Percentiles rank a stretch among this genome's conserved stretches.
Conservation (phyloP, 1,284 basidiomycete genomes). For the Phellopilus nigrolimitatus region DNA sequence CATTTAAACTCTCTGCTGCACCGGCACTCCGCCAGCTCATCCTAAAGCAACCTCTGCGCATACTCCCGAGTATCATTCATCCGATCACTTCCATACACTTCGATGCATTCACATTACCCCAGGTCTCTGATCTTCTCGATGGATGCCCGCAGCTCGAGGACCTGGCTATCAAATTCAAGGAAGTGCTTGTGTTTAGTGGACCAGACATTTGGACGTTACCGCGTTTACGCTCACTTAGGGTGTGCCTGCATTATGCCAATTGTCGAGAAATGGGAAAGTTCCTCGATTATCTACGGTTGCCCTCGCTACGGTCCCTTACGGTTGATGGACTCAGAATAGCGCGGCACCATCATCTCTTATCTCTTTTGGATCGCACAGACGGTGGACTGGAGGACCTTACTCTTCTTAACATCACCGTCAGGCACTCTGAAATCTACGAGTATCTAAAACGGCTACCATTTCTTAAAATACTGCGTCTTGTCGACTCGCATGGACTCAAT, state of each 20-base stretch:
- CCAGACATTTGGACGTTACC: conserved; percentile 11
- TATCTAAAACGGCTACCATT: conserved; percentile 10
- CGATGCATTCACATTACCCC: conserved; percentile 8
- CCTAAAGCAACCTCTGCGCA: conserved; percentile 6
- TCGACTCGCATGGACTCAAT: conserved; percentile 10
- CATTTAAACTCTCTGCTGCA: conserved; percentile 7
- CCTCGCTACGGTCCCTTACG: conserved; percentile 4
- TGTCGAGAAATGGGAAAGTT: conserved; percentile 7
- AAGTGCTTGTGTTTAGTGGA: background rate
- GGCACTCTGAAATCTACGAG: conserved; percentile 9
- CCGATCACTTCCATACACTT: conserved; percentile 15
- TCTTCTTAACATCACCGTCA: conserved; percentile 6
- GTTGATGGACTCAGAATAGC: conserved; percentile 5
- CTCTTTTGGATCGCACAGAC: conserved; percentile 12
- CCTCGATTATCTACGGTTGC: conserved; percentile 8
- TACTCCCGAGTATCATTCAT: conserved; percentile 2
- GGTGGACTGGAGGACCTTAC: conserved; percentile 6
- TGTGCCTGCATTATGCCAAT: conserved; percentile 7
- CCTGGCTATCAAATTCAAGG: conserved; percentile 8
- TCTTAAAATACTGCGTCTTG: conserved; percentile 4
- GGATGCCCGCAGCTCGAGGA: conserved; percentile 15
- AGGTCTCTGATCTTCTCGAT: conserved; percentile 11
- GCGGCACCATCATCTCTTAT: conserved; percentile 1
- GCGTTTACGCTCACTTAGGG: conserved; percentile 8
- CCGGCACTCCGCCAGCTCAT: conserved; percentile 6